Conservation (phyloP, 106 monocot genomes). For the Apostasia ramifera region DNA sequence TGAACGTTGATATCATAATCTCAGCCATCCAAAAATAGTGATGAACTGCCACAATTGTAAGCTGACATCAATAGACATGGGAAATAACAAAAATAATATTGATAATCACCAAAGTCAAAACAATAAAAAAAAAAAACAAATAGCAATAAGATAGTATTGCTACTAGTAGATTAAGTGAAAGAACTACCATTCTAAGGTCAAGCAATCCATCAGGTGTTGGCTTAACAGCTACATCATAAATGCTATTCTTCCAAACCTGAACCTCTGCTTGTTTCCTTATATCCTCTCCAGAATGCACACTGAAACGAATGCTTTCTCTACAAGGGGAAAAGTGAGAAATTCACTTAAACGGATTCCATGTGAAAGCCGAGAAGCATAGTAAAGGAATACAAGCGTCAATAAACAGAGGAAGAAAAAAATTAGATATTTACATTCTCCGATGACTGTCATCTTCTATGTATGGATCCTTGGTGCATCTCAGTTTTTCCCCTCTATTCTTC, state of each 20-base stretch:
- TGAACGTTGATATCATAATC: no score
- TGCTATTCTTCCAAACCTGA: slow-evolving; percentile 63
- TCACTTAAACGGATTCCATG: not conserved
- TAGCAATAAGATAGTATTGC: no score
- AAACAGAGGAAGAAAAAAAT: not conserved
- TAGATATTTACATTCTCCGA: slow-evolving; percentile 44
- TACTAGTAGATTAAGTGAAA: not conserved
- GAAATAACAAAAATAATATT: not conserved
- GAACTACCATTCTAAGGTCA: slow-evolving; percentile 65
- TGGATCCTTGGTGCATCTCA: slow-evolving; percentile 83
- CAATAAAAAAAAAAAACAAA: slow-evolving; percentile 1
- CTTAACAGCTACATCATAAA: slow-evolving; percentile 28
- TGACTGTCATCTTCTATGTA: slow-evolving; percentile 61
- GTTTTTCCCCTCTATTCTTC: slow-evolving; percentile 18
- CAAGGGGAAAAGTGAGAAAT: not conserved
- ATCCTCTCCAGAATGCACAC: slow-evolving; percentile 65
- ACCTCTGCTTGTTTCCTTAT: slow-evolving; percentile 67
- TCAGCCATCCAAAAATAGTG: no score
- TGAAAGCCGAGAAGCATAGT: not conserved
- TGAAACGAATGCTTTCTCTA: slow-evolving; percentile 69
- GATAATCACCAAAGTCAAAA: not conserved
- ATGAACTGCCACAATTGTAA: no score
- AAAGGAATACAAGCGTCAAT: not conserved
- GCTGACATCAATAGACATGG: no score
- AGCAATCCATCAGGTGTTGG: slow-evolving; percentile 51